Conservation (phyloP, 2,329 filamentous ascomycete species). For the Colletotrichum trifolii region DNA sequence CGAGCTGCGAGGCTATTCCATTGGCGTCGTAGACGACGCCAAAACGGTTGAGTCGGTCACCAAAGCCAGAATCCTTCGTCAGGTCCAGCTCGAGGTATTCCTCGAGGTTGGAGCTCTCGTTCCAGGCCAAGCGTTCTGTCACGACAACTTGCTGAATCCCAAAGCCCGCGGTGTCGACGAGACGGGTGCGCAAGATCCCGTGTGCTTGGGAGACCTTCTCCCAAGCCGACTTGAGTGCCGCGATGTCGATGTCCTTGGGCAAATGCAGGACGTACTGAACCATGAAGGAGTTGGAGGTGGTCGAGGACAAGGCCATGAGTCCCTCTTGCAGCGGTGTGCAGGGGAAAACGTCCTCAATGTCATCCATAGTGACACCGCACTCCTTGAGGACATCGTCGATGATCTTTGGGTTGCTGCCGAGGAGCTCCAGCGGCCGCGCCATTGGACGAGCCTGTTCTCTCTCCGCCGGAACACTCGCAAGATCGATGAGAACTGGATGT, state of each 20-base stretch:
- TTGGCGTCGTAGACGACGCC: conserved; percentile 30
- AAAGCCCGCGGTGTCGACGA: conserved; percentile 27
- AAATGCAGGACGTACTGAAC: conserved; percentile 22
- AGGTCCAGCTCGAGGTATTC: conserved; percentile 22
- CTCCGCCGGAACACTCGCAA: conserved; percentile 12
- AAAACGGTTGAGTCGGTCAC: conserved; percentile 37
- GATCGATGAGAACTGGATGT: conserved; percentile 2
- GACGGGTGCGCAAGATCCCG: conserved; percentile 39
- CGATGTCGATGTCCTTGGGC: background rate
- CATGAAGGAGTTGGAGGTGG: conserved; percentile 17
- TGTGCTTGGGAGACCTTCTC: conserved; percentile 29
- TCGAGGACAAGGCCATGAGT: conserved; percentile 27
- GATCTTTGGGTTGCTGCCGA: background rate
- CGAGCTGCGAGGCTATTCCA: conserved; percentile 22
- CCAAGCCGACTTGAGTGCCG: conserved; percentile 24
- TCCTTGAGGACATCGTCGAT: conserved; percentile 15
- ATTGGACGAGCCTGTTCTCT: background rate
- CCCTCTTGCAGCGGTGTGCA: conserved; percentile 29
- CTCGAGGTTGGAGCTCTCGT: conserved; percentile 18
- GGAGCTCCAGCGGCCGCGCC: conserved; percentile 7
- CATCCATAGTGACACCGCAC: conserved; percentile 3
- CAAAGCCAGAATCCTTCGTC: conserved; percentile 19
- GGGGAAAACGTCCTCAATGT: conserved; percentile 28
- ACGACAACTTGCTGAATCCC: conserved; percentile 63
- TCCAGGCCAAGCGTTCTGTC: conserved; percentile 17